These are phyloP conservation scores for Trichosporon faecale DNA, from an alignment of 1,284 basidiomycete genomes.

Conservation along the genomic window DNA sequence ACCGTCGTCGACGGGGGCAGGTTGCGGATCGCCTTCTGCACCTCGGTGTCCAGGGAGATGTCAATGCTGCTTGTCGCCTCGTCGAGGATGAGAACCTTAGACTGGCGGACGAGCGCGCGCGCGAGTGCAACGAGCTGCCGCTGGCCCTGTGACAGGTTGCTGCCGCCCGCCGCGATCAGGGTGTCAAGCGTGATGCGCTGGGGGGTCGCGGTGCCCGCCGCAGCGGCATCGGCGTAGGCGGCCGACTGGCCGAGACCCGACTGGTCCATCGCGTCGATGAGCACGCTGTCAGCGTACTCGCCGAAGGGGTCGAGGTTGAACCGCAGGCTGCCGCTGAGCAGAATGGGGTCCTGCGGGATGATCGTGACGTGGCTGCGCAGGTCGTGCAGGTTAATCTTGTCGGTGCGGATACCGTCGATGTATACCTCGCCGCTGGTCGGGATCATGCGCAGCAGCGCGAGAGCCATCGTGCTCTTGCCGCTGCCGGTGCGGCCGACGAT, in stretches of 20 bases:
- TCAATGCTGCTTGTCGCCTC: constrained; percentile 56
- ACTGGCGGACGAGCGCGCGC: constrained; percentile 56
- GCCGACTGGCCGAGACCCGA: constrained; percentile 51
- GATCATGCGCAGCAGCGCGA: constrained; percentile 56
- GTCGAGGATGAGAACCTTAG: constrained; percentile 58
- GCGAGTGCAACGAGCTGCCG: constrained; percentile 63
- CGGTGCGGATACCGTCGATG: constrained; percentile 52
- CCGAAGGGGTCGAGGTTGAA: constrained; percentile 74
- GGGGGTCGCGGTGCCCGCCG: constrained; percentile 36
- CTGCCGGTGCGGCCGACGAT: constrained; percentile 69
- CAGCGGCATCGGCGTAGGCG: constrained; percentile 22
- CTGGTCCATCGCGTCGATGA: constrained; percentile 56
- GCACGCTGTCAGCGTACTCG: constrained; percentile 64
- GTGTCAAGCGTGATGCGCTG: constrained; percentile 50
- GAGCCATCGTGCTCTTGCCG: constrained; percentile 61
- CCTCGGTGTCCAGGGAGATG: constrained; percentile 54
- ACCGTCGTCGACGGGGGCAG: constrained; percentile 52
- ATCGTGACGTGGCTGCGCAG: constrained; percentile 58
- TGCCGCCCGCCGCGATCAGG: constrained; percentile 54
- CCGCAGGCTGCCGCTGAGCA: constrained; percentile 74
- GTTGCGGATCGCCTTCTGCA: constrained; percentile 56
- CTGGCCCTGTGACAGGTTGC: constrained; percentile 68
- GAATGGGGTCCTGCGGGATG: constrained; percentile 61
- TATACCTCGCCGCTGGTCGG: constrained; percentile 59
- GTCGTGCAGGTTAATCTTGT: constrained; percentile 62